These are phyloP conservation scores for Durio zibethinus DNA, from an alignment of 345 rosid species.

Conservation along the genomic window DNA sequence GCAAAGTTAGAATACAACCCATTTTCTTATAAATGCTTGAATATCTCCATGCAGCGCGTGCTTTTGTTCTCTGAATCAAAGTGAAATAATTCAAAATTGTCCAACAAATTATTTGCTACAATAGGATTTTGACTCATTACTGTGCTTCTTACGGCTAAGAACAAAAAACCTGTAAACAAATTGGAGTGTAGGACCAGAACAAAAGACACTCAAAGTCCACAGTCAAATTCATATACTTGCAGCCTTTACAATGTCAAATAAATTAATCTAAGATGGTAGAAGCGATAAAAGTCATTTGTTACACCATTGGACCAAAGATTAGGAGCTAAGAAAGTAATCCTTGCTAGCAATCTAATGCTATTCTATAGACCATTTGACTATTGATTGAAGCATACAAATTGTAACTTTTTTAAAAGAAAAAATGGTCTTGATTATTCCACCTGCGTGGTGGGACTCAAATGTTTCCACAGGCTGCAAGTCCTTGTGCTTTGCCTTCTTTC, in stretches of 20 bases:
- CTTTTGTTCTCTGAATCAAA: too few relatives aligned
- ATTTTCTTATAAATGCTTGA: too few relatives aligned
- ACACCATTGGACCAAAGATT: constrained; percentile 8
- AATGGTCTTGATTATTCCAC: too few relatives aligned
- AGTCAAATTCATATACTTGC: background rate
- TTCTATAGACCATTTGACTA: too few relatives aligned
- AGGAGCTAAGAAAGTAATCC: background rate
- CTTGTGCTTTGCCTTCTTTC: too few relatives aligned
- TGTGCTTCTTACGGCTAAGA: background rate
- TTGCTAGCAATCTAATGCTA: too few relatives aligned
- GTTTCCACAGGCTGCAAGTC: too few relatives aligned
- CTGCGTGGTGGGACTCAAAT: too few relatives aligned
- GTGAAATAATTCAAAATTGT: background rate
- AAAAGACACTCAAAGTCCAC: background rate
- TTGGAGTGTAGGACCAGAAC: background rate
- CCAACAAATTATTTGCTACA: background rate
- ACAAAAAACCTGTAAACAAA: background rate
- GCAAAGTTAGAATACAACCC: too few relatives aligned
- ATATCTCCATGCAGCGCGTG: too few relatives aligned
- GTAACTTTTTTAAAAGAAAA: too few relatives aligned
- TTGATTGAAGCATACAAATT: too few relatives aligned
- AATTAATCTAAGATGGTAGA: background rate
- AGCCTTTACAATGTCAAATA: background rate
- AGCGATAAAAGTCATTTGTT: background rate
- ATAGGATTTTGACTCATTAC: background rate